These are phyloP conservation scores for Plantago lanceolata DNA, from an alignment of 305 asterid genomes.

Conservation along the genomic window DNA sequence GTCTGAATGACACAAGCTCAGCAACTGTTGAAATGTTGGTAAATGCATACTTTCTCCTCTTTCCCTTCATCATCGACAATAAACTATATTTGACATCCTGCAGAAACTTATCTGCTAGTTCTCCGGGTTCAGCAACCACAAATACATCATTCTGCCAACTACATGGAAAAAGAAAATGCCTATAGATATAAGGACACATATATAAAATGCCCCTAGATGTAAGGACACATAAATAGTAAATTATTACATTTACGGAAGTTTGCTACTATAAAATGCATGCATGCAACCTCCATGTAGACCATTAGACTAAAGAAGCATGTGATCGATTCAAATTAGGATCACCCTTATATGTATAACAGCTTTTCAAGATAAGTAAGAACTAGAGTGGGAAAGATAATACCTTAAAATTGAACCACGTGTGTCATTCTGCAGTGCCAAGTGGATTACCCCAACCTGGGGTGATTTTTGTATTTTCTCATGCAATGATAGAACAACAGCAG, in stretches of 20 bases:
- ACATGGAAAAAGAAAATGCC: slow-evolving; percentile 15
- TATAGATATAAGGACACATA: no score
- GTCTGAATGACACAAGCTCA: slow-evolving; percentile 77
- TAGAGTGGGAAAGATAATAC: slow-evolving; percentile 30
- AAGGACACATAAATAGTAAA: slow-evolving; percentile 5
- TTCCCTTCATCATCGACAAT: slow-evolving; percentile 71
- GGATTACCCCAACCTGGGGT: slow-evolving; percentile 92
- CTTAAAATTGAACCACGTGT: slow-evolving; percentile 80
- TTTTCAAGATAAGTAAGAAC: not conserved
- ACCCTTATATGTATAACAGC: not conserved
- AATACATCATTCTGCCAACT: slow-evolving; percentile 99
- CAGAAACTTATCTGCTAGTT: slow-evolving; percentile 84
- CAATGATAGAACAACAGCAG: slow-evolving; percentile 58
- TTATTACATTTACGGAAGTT: not conserved
- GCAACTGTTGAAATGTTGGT: slow-evolving; percentile 71
- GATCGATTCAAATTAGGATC: not conserved
- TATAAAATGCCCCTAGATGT: no score
- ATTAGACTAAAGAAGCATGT: not conserved
- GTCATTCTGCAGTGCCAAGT: slow-evolving; percentile 94
- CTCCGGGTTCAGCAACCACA: slow-evolving; percentile 99
- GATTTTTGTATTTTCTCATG: slow-evolving; percentile 77
- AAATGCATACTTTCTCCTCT: slow-evolving; percentile 68
- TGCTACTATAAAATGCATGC: not conserved
- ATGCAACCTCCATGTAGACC: not conserved
- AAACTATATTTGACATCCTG: slow-evolving; percentile 83